phyloP scores from a whole-genome alignment of 148 eudicot genomes.

The Amaranthus hypochondriacus region DNA sequence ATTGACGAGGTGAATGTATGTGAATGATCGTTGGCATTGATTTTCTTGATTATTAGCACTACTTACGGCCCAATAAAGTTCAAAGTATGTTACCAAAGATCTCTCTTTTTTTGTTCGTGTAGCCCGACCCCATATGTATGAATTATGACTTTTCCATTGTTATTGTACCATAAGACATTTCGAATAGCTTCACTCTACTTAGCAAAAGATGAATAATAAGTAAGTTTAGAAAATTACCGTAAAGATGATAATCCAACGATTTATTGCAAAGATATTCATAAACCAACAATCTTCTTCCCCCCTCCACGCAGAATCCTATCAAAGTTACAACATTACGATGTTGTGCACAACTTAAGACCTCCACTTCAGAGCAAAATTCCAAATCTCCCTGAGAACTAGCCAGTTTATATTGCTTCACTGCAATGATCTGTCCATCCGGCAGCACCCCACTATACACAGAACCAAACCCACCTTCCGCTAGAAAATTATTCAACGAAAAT shows the following conservation, averaged over 20 bases:
- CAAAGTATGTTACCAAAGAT: no score
- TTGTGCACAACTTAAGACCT: slow-evolving; percentile 89
- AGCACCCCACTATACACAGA: slow-evolving; percentile 76
- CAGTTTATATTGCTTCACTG: slow-evolving; percentile 75
- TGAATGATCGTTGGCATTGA: no score
- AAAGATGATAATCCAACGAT: slow-evolving; percentile 79
- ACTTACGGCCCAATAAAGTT: no score
- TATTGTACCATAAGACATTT: no score
- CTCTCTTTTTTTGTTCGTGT: no score
- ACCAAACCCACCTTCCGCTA: slow-evolving; percentile 92
- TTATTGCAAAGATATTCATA: slow-evolving; percentile 85
- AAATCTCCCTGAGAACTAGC: slow-evolving; percentile 84
- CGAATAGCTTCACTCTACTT: no score
- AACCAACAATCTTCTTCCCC: slow-evolving; percentile 60
- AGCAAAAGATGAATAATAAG: not conserved
- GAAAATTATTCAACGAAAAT: slow-evolving; percentile 57
- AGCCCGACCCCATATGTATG: no score
- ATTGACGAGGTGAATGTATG: no score
- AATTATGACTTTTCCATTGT: no score
- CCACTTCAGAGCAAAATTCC: slow-evolving; percentile 87
- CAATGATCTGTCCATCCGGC: slow-evolving; percentile 65
- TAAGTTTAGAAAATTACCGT: slow-evolving; percentile 40
- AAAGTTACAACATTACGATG: slow-evolving; percentile 89
- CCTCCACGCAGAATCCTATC: slow-evolving; percentile 79
- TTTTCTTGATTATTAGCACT: no score